Base-by-base conservation (phyloP, 495 filamentous ascomycete genomes). In the Podospora didyma region DNA sequence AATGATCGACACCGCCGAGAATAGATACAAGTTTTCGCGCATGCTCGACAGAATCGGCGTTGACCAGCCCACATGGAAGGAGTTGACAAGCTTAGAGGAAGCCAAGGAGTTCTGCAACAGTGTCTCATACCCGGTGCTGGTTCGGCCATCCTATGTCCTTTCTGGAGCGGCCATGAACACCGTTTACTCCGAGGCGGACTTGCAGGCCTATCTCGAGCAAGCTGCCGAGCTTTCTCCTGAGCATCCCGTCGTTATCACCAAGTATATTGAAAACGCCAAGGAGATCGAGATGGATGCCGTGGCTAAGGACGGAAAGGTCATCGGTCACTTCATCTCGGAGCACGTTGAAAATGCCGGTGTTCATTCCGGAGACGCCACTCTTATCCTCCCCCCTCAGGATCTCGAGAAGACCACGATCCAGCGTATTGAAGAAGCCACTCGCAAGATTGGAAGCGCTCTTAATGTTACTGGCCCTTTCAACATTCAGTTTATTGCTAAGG, bases 401-500 rank as follows among this genome's bases (percentile, higher is more conserved):
- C 79, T 98, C 46, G 89, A 92, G 62, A 77, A 82, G 7, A 92
- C 94, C 59, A 98, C 94, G 0, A 89, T 97, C 10, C 75, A 86
- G 57, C 83, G 92, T 55, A 97, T 98, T 49, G 91, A 90, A 69
- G 93, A 96, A 65, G 94, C 94, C 12, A 98, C 94, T 9, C 80
- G 89, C 54, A 96, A 96, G 81, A 98, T 98, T 53, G 94, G 88
- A 54, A 86, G 89, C 61, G 94, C 95, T 24, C 84, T 98, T 21
- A 96, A 97, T 64, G 88, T 98, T 47, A 97, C 94, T 41, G 94
- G 94, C 45, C 94, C 94, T 20, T 96, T 87, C 82, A 98, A 98
- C 75, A 98, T 98, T 58, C 94, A 98, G 72, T 98, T 98, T 75
- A 98, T 98, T 63, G 94, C 94, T 51, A 98, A 98, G 77, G 91